A percentile compares a stretch with the other conserved stretches of the same genome.
Conservation (phyloP, 2,329 filamentous ascomycete genomes). For the Aspergillus tanneri region DNA sequence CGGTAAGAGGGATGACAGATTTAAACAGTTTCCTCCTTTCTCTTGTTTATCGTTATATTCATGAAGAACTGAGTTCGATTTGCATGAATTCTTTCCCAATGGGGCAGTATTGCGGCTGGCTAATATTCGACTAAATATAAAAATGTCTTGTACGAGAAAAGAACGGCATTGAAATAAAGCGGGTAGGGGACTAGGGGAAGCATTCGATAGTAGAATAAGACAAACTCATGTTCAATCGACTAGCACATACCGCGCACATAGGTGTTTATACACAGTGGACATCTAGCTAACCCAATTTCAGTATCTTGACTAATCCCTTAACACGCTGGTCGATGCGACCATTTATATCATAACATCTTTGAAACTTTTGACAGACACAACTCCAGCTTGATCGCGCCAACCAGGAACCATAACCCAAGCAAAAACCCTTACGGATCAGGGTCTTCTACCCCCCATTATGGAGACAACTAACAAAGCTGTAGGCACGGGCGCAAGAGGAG, state of each 20-base stretch:
- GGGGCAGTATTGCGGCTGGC: no score
- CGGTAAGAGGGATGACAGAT: no score
- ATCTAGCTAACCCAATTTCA: constrained; percentile 57
- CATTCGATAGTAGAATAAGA: constrained; percentile 1
- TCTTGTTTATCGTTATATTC: no score
- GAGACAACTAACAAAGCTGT: background rate
- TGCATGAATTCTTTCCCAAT: no score
- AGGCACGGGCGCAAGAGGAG: constrained; percentile 12
- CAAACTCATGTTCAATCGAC: background rate
- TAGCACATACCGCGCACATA: background rate
- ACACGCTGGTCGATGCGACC: constrained; percentile 13
- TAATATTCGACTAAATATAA: no score
- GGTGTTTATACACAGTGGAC: constrained; percentile 49
- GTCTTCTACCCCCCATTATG: constrained; percentile 6
- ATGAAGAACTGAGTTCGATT: no score
- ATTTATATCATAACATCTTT: constrained; percentile 16
- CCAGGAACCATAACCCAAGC: constrained; percentile 17
- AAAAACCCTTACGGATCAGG: constrained; percentile 6
- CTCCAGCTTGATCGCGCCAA: constrained; percentile 21
- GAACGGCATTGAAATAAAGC: no score
- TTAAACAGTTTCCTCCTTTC: no score
- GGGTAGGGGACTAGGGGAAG: no score
- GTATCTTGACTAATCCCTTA: constrained; percentile 10
- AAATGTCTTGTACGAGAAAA: no score
- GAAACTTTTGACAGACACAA: constrained; percentile 21